These are phyloP conservation scores for Pascua sp. DNA, from an alignment of 1,284 basidiomycete species.

Conservation along the genomic window DNA sequence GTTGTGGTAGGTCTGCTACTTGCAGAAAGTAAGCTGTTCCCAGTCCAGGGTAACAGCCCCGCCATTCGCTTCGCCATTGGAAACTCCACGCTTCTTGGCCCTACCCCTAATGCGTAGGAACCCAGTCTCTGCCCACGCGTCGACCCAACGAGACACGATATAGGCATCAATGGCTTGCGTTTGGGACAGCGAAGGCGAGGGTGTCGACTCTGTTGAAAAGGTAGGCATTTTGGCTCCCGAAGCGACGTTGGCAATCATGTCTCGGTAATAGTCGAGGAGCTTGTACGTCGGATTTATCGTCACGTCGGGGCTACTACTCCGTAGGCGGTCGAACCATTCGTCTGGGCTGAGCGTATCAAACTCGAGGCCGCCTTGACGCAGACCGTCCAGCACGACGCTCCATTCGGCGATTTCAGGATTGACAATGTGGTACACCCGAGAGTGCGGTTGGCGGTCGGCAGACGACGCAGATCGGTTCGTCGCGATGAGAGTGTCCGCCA, in stretches of 20 bases:
- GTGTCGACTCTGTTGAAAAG: not conserved
- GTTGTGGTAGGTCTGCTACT: too few species aligned
- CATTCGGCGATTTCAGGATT: conserved; percentile 51
- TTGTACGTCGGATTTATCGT: conserved; percentile 56
- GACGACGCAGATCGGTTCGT: not conserved
- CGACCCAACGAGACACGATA: conserved; percentile 36
- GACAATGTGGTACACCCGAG: conserved; percentile 63
- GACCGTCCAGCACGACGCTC: conserved; percentile 62
- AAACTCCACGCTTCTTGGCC: too few species aligned
- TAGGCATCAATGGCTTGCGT: conserved; percentile 22
- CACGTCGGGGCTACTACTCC: conserved; percentile 51
- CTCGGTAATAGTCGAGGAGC: conserved; percentile 45
- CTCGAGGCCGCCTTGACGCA: conserved; percentile 61
- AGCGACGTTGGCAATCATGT: not conserved
- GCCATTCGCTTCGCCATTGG: too few species aligned
- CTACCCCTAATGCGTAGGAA: conserved; percentile 25
- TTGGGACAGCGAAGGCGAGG: conserved; percentile 30
- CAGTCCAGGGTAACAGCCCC: too few species aligned
- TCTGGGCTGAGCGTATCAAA: conserved; percentile 69
- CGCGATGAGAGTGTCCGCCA: conserved; percentile 53
- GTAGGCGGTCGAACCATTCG: conserved; percentile 55
- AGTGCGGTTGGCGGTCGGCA: not conserved
- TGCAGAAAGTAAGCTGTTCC: too few species aligned
- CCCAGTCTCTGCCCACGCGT: conserved; percentile 36
- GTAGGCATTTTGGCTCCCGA: not conserved